Evolutionary conservation across 2,329 filamentous ascomycete species (phyloP), one percentile per base, ranked within the genome.

Genomic region (Claviceps spartinae): DNA sequence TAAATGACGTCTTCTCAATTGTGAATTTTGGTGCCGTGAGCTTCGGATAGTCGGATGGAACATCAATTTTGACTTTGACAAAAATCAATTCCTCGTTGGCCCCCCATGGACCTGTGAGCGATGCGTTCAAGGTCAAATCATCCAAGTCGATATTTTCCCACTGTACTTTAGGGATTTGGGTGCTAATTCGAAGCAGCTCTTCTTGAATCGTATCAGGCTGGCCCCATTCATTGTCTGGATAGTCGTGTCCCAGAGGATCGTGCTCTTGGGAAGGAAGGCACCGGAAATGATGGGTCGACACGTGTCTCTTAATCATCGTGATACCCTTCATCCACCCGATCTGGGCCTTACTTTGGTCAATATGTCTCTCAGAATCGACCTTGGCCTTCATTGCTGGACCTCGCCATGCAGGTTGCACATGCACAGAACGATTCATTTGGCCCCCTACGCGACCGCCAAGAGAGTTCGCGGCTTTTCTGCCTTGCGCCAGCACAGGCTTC

Each of bases 291-390:
- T 71, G 70, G 13, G 67, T 60, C 1, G 69, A 69, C 1, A 69
- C 62, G 57, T 76, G 79, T 51, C 73, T 69, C 63, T 76, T 80
- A 48, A 73, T 80, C 70, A 83, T 80, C 36, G 76, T 81, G 54
- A 85, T 81, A 5, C 81, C 81, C 60, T 79, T 82, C 77, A 85
- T 83, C 81, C 81, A 85, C 14, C 77, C 79, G 51, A 85, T 80
- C 56, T 83, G 80, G 22, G 76, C 73, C 47, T 76, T 71, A 52
- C 69, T 76, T 40, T 71, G 69, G 53, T 79, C 73, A 26, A 65
- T 52, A 18, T 69, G 61, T 49, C 69, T 74, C 16, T 65, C 65
- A 5, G 66, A 62, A 2, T 65, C 61, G 22, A 69, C 69, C 52
- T 75, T 77, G 24, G 75, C 75, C 59, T 78, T 81, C 78, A 82